phyloP scores from a whole-genome alignment of 805 yeast genomes.

The Monosporozyma unispora region DNA sequence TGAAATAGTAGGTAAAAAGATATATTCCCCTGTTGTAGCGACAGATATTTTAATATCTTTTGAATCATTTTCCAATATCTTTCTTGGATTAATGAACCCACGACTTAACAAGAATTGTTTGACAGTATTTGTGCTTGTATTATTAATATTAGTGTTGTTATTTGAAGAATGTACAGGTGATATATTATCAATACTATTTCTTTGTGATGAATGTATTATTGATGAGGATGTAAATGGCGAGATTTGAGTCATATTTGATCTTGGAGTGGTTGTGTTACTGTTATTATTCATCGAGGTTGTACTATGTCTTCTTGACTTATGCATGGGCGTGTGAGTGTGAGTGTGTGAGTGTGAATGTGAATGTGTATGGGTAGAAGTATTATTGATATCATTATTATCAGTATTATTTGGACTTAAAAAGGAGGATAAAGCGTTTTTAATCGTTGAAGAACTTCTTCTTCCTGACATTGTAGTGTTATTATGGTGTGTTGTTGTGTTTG shows the following conservation, averaged over 20 bases:
- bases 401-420: constrained; percentile 8
- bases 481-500: no score
- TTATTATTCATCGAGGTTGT: neutral
- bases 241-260: no score
- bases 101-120: constrained; percentile 14
- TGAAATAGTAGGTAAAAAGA: constrained; percentile 30
- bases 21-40: constrained; percentile 30
- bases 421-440: constrained; percentile 19
- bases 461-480: neutral
- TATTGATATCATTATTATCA: no score
- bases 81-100: constrained; percentile 22
- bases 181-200: neutral
- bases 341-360: neutral
- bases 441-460: constrained; percentile 18
- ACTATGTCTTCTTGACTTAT: constrained; percentile 3
- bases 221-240: no score
- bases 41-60: constrained; percentile 20
- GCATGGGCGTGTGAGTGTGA: neutral
- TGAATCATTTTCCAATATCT: constrained; percentile 6
- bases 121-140: neutral
- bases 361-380: neutral
- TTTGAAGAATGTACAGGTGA: neutral
- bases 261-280: neutral
- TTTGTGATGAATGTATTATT: neutral
- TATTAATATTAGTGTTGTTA: neutral